Evolutionary conservation across 208 protist species (phyloP).

Genomic region (Trichomonas vaginalis): DNA sequence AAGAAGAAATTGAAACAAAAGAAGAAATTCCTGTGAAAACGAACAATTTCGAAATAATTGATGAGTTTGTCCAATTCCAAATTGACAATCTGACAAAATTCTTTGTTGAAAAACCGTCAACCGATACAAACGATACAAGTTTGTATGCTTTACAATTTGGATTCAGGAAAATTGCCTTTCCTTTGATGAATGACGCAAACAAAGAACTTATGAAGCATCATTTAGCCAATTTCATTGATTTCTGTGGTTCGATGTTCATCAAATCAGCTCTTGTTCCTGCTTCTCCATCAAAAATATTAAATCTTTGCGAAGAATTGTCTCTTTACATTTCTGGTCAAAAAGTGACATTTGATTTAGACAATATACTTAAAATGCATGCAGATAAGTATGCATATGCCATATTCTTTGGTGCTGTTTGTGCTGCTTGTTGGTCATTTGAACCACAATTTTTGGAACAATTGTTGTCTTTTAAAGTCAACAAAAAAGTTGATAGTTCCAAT

Average conservation of each 20-base stretch:
- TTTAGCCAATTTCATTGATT: not conserved
- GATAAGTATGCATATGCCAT: not conserved
- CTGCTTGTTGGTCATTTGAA: not conserved
- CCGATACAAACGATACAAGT: not conserved
- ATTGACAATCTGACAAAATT: not conserved
- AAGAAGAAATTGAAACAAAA: not conserved
- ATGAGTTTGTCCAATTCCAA: not conserved
- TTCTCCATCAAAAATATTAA: not conserved
- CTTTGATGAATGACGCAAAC: not conserved
- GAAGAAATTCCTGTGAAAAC: not conserved
- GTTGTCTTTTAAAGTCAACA: not conserved
- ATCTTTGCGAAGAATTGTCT: not conserved
- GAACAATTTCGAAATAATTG: not conserved
- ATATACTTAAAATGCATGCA: not conserved
- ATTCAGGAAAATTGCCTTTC: not conserved
- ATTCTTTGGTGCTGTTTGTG: not conserved
- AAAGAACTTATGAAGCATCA: not conserved
- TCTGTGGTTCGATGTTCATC: not conserved
- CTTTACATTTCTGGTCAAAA: not conserved
- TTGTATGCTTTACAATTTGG: not conserved
- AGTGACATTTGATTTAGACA: not conserved
- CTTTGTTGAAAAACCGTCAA: not conserved
- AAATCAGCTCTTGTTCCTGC: not conserved
- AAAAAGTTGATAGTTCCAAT: not conserved
- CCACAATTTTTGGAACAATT: not conserved